Evolutionary conservation across 1,284 basidiomycete species (phyloP).

Genomic region (Ganoderma multipileum): DNA sequence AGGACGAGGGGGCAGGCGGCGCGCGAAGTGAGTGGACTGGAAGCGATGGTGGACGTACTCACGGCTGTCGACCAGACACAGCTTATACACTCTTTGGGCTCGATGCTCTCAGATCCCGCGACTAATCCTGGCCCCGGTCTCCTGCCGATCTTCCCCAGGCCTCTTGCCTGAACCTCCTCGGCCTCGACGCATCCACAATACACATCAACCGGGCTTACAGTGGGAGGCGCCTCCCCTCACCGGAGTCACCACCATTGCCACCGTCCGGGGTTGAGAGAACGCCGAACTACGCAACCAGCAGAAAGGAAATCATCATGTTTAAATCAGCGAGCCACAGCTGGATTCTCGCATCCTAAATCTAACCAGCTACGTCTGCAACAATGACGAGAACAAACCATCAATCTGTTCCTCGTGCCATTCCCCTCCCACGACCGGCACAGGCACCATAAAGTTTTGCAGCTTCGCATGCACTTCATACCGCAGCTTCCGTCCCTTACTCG

Average conservation of each 20-base stretch:
- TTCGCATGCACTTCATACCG: constrained; percentile 95
- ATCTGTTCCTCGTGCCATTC: constrained; percentile 93
- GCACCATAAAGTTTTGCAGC: constrained; percentile 93
- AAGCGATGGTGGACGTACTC: constrained; percentile 1
- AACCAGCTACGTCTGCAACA: constrained; percentile 51
- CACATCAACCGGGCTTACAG: not conserved
- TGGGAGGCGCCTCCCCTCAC: not conserved
- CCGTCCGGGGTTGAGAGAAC: not conserved
- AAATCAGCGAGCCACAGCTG: not conserved
- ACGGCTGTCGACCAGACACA: constrained; percentile 15
- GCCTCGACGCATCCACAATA: not conserved
- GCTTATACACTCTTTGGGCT: constrained; percentile 1
- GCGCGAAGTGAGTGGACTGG: constrained; percentile 11
- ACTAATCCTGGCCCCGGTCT: not conserved
- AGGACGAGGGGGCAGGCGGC: constrained; percentile 12
- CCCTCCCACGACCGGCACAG: constrained; percentile 64
- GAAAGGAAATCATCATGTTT: not conserved
- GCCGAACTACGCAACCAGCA: not conserved
- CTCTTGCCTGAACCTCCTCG: not conserved
- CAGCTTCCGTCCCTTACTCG: constrained; percentile 77
- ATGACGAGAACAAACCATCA: constrained; percentile 88
- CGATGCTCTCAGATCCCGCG: not conserved
- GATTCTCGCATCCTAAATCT: not conserved
- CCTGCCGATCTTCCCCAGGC: not conserved
- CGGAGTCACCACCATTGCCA: not conserved